Base-by-base conservation (phyloP, 352 stramenopile genomes). In the Globisporangium orthogonon region DNA sequence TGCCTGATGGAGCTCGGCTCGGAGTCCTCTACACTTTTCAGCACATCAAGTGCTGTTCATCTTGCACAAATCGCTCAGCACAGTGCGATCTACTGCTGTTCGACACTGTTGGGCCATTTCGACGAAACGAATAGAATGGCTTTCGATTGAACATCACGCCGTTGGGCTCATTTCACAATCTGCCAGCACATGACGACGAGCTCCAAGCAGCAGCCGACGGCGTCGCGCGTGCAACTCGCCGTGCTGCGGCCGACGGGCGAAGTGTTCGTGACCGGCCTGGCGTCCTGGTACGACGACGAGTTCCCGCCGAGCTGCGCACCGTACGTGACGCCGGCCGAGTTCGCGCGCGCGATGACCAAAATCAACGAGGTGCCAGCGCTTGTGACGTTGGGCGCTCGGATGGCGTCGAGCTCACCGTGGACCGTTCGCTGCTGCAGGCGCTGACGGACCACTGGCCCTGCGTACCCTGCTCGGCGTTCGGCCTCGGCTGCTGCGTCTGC, bases 381-480 rank as follows among this genome's bases (percentile, higher is more conserved):
- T 41, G 7, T 14, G 2, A 4, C 35, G 7, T 11, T 41, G 9
- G 33, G 9, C 7, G 35, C 10, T 13, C 10, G 35, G 35, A 13
- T 41, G 10, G 35, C 9, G 35, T 14, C 7, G 37, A 17, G 37
- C 37, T 43, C 37, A 3, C 6, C 37, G 37, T 14, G 11, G 23
- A 17, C 37, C 11, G 11, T 4, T 43, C 5, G 11, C 37, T n/a
- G 37, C 10, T 43, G 37, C 37, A 43, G 37, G 85, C 85, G 37
- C 66, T 94, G 28, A 48, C 78, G 54, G 85, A 94, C 63, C 80
- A 91, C 61, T 94, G 85, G 85, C 85, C 85, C 14, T 94, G 85
- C 63, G 45, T 94, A 56, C 85, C 85, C 6, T 90, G 76, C 68
- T 87, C 79, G 56, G 72, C 82, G 7, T 89, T 92, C 37, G 80